phyloP scores from a whole-genome alignment of 1,284 basidiomycete genomes.

The Cryptococcus sp. region DNA sequence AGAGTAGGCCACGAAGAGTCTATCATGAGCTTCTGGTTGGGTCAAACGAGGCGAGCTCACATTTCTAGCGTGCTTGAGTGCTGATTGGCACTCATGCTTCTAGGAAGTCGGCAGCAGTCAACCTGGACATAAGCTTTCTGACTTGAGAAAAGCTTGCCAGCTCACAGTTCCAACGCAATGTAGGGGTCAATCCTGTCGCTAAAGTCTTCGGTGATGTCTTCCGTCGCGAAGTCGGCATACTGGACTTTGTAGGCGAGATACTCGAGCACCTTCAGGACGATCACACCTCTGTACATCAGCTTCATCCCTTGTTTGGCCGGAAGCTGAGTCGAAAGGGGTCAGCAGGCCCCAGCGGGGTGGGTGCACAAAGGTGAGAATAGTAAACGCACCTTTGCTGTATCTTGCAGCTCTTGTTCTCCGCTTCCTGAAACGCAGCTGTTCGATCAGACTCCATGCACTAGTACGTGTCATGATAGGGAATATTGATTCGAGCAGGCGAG shows the following conservation, averaged over 20 bases:
- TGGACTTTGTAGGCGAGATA: constrained; percentile 54
- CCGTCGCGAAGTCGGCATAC: constrained; percentile 45
- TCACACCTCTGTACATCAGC: constrained; percentile 40
- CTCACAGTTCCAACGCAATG: constrained; percentile 55
- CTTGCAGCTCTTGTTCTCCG: constrained; percentile 42
- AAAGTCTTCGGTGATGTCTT: constrained; percentile 53
- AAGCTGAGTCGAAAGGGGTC: too few relatives aligned
- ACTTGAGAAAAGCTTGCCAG: background rate
- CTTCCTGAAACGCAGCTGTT: constrained; percentile 46
- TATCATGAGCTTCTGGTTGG: too few relatives aligned
- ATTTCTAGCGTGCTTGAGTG: constrained; percentile 73
- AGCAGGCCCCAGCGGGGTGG: too few relatives aligned
- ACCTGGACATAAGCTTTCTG: constrained; percentile 19
- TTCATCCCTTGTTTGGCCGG: too few relatives aligned
- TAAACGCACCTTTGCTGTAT: constrained; percentile 46
- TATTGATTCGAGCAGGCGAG: background rate
- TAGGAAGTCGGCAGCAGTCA: constrained; percentile 48
- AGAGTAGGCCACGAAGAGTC: too few relatives aligned
- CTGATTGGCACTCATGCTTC: constrained; percentile 36
- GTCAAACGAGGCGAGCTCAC: too few relatives aligned
- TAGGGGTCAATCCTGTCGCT: constrained; percentile 53
- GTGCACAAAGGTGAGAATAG: too few relatives aligned
- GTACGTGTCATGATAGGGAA: too few relatives aligned
- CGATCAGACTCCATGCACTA: too few relatives aligned
- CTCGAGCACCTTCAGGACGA: constrained; percentile 55